Conservation (phyloP, 495 filamentous ascomycete species). For the Penicillium macrosclerotiorum region DNA sequence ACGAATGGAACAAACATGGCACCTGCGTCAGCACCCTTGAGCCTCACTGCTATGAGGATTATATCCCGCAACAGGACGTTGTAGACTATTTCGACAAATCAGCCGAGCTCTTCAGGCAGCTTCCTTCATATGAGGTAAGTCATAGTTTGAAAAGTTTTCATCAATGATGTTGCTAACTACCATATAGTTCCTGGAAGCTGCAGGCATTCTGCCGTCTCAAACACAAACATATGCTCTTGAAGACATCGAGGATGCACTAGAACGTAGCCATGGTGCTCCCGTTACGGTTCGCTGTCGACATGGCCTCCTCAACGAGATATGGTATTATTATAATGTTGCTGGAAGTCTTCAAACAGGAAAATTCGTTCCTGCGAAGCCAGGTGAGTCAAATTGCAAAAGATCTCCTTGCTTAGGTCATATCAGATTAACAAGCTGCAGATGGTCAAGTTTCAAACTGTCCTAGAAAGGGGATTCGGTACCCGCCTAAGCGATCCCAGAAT, state of each 20-base stretch:
- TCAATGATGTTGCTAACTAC: conserved; percentile 1
- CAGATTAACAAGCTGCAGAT: conserved; percentile 30
- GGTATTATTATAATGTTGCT: conserved; percentile 81
- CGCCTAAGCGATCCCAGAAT: conserved; percentile 54
- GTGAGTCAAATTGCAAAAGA: conserved; percentile 27
- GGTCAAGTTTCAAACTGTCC: conserved; percentile 65
- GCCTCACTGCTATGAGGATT: conserved; percentile 68
- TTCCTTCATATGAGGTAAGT: conserved; percentile 45
- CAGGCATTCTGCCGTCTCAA: conserved; percentile 48
- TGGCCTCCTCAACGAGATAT: conserved; percentile 68
- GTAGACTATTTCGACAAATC: conserved; percentile 61
- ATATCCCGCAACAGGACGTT: conserved; percentile 60
- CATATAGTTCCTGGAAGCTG: conserved; percentile 40
- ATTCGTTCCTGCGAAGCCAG: conserved; percentile 64
- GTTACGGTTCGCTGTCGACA: conserved; percentile 68
- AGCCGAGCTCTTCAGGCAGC: conserved; percentile 45
- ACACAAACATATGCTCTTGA: conserved; percentile 55
- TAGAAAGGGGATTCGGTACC: conserved; percentile 59
- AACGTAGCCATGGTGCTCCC: conserved; percentile 57
- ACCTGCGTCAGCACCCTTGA: conserved; percentile 61
- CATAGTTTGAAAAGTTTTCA: background rate
- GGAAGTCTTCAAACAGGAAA: conserved; percentile 73
- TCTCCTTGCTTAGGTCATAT: background rate
- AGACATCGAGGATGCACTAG: conserved; percentile 64
- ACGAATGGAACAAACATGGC: conserved; percentile 87